These are phyloP conservation scores for Moniliophthora roreri DNA, from an alignment of 1,284 basidiomycete species.

Conservation along the genomic window DNA sequence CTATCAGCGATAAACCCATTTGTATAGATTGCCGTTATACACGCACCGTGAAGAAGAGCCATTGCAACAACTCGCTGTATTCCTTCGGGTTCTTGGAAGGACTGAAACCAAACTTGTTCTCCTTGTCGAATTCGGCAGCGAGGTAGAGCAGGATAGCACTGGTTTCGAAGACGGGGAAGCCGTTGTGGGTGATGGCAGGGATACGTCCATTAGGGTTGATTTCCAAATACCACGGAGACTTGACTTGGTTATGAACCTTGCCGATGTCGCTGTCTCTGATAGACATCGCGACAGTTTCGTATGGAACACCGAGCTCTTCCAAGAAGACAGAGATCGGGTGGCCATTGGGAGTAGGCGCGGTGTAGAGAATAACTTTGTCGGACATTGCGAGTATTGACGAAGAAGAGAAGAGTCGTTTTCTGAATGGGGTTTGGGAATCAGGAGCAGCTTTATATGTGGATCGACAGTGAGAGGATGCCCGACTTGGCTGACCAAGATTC, in stretches of 20 bases:
- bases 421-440: too few species aligned
- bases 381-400: too few species aligned
- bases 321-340: background rate
- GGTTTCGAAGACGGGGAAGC: slow-evolving; percentile 57
- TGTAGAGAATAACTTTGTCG: background rate
- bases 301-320: background rate
- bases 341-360: background rate
- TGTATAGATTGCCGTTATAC: background rate
- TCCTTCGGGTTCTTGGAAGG: slow-evolving; percentile 34
- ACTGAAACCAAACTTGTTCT: slow-evolving; percentile 52
- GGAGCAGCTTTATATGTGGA: too few species aligned
- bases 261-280: slow-evolving; percentile 1
- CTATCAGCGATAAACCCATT: background rate
- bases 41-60: background rate
- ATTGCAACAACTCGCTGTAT: slow-evolving; percentile 39
- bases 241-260: slow-evolving; percentile 5
- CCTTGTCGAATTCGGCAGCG: slow-evolving; percentile 49
- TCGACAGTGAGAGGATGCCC: too few species aligned
- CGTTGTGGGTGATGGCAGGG: slow-evolving; percentile 49
- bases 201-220: slow-evolving; percentile 62
- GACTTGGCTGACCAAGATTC: too few species aligned
- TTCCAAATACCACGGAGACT: slow-evolving; percentile 22
- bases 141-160: slow-evolving; percentile 62
- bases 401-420: too few species aligned
- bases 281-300: background rate